Evolutionary conservation across 768 basidiomycete species (phyloP).

Genomic region (Suillus clintonianus): DNA sequence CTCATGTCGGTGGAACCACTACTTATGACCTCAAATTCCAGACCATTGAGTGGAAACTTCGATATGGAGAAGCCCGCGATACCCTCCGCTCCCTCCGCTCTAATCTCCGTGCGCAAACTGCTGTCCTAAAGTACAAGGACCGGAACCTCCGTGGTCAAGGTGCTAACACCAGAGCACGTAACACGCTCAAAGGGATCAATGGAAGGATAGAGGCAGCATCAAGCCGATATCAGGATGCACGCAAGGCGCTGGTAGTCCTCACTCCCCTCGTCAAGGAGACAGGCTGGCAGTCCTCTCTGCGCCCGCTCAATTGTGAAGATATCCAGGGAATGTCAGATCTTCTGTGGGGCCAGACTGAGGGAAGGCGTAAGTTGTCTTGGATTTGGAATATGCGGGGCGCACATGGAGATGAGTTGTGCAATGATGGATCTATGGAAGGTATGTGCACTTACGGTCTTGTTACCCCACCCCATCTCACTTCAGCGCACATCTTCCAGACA

Average conservation of each 20-base stretch:
- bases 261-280: background rate
- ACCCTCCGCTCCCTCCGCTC: slow-evolving; percentile 11
- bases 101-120: slow-evolving; percentile 4
- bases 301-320: background rate
- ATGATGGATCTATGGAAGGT: background rate
- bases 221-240: background rate
- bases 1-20: background rate
- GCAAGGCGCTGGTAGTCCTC: background rate
- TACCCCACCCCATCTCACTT: background rate
- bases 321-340: slow-evolving; percentile 1
- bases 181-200: background rate
- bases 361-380: slow-evolving; percentile 4
- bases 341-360: background rate
- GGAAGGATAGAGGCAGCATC: background rate
- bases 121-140: slow-evolving; percentile 14
- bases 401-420: background rate
- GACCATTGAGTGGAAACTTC: slow-evolving; percentile 5
- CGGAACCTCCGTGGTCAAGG: slow-evolving; percentile 11
- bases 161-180: slow-evolving; percentile 7
- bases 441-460: background rate
- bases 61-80: slow-evolving; percentile 14
- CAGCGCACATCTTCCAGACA: background rate
- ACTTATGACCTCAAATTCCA: background rate
- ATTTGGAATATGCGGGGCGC: background rate
- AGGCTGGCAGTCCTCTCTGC: background rate